Conservation (phyloP, 495 filamentous ascomycete species). For the Xylaria intraflava region DNA sequence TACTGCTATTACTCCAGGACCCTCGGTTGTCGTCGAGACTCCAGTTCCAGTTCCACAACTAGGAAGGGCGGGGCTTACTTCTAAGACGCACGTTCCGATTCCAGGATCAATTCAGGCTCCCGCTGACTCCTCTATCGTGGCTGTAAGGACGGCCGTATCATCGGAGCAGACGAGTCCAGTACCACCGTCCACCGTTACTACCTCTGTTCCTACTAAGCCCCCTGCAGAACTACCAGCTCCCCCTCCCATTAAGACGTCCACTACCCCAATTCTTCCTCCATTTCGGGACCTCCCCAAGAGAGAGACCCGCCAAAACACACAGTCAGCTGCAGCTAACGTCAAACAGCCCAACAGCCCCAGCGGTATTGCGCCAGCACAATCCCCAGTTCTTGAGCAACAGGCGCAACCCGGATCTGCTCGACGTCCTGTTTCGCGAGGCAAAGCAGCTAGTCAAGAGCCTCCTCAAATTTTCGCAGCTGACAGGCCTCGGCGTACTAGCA, state of each 20-base stretch:
- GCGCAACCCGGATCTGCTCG: constrained; percentile 18
- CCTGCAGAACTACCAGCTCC: constrained; percentile 26
- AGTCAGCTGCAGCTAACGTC: constrained; percentile 26
- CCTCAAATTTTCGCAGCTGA: constrained; percentile 40
- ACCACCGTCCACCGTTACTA: constrained; percentile 18
- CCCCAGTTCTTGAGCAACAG: constrained; percentile 12
- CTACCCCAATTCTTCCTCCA: constrained; percentile 48
- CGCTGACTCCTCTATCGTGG: constrained; percentile 22
- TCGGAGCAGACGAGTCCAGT: constrained; percentile 21
- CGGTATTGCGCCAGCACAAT: constrained; percentile 13
- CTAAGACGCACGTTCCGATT: constrained; percentile 39
- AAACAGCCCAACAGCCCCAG: constrained; percentile 22
- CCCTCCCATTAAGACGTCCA: constrained; percentile 40
- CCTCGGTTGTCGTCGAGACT: constrained; percentile 36
- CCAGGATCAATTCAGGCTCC: constrained; percentile 20
- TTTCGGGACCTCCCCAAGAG: constrained; percentile 32
- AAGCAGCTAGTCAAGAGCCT: constrained; percentile 46
- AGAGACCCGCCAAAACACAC: constrained; percentile 27
- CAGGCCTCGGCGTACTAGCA: constrained; percentile 49
- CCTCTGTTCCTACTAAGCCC: constrained; percentile 22
- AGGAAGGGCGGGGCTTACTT: constrained; percentile 40
- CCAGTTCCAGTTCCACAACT: constrained; percentile 46
- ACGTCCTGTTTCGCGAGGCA: constrained; percentile 43
- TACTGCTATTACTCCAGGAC: constrained; percentile 1
- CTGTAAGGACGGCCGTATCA: constrained; percentile 24